A percentile compares a stretch with the other conserved stretches of the same genome.
Conservation (phyloP, 306 rosid genomes). For the Astragalus glycyphyllos region DNA sequence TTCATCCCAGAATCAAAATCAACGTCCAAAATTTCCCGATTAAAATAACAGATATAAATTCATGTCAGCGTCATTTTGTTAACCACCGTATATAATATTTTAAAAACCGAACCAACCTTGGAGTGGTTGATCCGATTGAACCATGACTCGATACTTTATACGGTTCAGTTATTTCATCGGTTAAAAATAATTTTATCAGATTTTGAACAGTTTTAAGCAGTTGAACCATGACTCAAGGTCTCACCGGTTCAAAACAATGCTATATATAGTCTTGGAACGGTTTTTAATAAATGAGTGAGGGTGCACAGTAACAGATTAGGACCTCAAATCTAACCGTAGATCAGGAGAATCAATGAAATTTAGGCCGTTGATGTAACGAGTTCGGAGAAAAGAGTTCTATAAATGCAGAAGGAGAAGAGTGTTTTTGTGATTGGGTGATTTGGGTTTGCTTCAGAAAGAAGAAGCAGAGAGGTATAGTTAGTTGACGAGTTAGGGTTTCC, state of each 20-base stretch:
- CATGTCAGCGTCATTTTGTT: background rate
- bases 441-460: slow-evolving; percentile 38
- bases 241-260: no score
- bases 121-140: no score
- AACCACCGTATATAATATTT: no score
- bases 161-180: no score
- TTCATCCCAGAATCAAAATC: slow-evolving; percentile 39
- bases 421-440: slow-evolving; percentile 25
- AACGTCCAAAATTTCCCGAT: slow-evolving; percentile 35
- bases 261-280: background rate
- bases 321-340: slow-evolving; percentile 25
- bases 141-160: no score
- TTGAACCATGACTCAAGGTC: no score
- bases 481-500: slow-evolving; percentile 45
- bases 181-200: no score
- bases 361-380: slow-evolving; percentile 28
- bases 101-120: no score
- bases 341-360: slow-evolving; percentile 44
- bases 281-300: background rate
- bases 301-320: slow-evolving; percentile 30
- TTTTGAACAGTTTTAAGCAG: no score
- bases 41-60: background rate
- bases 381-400: slow-evolving; percentile 26
- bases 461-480: slow-evolving; percentile 18
- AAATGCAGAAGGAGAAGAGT: slow-evolving; percentile 43